These are phyloP conservation scores for Penicillium capsulatum DNA, from an alignment of 2,329 filamentous ascomycete species.

Conservation along the genomic window DNA sequence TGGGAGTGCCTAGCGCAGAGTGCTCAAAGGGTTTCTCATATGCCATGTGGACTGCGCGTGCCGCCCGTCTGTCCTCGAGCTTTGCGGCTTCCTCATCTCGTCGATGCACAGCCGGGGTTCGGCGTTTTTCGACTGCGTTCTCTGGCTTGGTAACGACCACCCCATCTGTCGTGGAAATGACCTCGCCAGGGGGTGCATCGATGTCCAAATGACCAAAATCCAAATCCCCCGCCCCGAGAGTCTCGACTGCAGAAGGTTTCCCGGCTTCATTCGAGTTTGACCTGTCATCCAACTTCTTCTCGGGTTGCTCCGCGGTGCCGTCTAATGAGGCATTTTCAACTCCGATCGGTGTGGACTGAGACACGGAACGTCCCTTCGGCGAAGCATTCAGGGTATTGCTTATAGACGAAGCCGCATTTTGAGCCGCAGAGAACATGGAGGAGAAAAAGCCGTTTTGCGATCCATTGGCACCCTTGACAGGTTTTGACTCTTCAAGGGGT, in stretches of 20 bases:
- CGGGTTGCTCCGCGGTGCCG: conserved; percentile 25
- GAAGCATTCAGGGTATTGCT: conserved; percentile 58
- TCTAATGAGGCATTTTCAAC: conserved; percentile 28
- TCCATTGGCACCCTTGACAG: conserved; percentile 53
- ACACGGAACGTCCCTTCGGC: conserved; percentile 40
- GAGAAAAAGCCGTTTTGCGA: conserved; percentile 74
- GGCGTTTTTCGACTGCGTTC: conserved; percentile 30
- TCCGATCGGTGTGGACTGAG: conserved; percentile 29
- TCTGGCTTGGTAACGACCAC: conserved; percentile 37
- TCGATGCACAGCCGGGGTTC: conserved; percentile 34
- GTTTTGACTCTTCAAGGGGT: conserved; percentile 63
- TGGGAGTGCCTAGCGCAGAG: conserved; percentile 37
- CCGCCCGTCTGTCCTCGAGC: conserved; percentile 56
- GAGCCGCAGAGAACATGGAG: conserved; percentile 84
- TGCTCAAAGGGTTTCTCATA: conserved; percentile 47
- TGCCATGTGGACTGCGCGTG: conserved; percentile 58
- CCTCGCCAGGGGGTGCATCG: conserved; percentile 33
- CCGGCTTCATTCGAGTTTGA: conserved; percentile 41
- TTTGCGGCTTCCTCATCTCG: conserved; percentile 54
- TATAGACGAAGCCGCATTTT: conserved; percentile 83
- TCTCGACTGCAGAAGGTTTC: conserved; percentile 77
- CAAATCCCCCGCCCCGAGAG: conserved; percentile 81
- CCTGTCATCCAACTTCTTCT: conserved; percentile 12
- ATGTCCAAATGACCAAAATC: conserved; percentile 87
- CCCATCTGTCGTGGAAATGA: conserved; percentile 37